Evolutionary conservation across 2,329 filamentous ascomycete genomes (phyloP).

Genomic region (Chaetomium globosum): DNA sequence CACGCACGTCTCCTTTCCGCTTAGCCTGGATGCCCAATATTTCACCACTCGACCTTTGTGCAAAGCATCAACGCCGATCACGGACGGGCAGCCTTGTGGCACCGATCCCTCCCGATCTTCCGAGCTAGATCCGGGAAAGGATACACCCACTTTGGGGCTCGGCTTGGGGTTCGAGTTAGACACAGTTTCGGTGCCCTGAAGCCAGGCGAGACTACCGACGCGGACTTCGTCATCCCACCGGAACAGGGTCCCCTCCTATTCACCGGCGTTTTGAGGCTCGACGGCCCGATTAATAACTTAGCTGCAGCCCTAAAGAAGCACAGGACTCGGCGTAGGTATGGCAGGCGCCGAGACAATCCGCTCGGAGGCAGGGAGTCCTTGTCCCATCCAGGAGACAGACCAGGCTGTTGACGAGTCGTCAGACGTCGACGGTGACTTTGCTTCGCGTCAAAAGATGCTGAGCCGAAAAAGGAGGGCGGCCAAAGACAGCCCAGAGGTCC

Average conservation of each 20-base stretch:
- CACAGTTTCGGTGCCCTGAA: background rate
- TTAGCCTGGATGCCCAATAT: slow-evolving; percentile 14
- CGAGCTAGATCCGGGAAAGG: background rate
- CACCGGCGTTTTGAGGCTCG: slow-evolving; percentile 8
- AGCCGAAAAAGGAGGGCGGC: slow-evolving; percentile 46
- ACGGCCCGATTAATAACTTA: slow-evolving; percentile 7
- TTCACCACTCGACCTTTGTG: background rate
- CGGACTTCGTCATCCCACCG: background rate
- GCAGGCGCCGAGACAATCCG: slow-evolving; percentile 13
- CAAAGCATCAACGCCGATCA: background rate
- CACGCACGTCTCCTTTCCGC: slow-evolving; percentile 10
- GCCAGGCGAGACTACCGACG: background rate
- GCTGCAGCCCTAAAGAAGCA: slow-evolving; percentile 7
- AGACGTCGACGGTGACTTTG: slow-evolving; percentile 41
- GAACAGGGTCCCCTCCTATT: too few species aligned
- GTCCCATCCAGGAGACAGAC: slow-evolving; percentile 19
- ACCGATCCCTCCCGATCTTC: background rate
- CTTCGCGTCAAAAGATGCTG: slow-evolving; percentile 45
- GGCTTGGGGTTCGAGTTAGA: background rate
- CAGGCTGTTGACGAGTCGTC: slow-evolving; percentile 40
- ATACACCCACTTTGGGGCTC: background rate
- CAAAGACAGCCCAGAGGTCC: slow-evolving; percentile 42
- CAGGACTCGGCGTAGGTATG: slow-evolving; percentile 18
- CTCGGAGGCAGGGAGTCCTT: slow-evolving; percentile 9
- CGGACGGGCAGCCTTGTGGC: slow-evolving; percentile 4